A percentile compares a stretch with the other conserved stretches of the same genome.
These are phyloP conservation scores for Pichia insulana DNA, from an alignment of 805 yeast genomes.

Conservation along the genomic window DNA sequence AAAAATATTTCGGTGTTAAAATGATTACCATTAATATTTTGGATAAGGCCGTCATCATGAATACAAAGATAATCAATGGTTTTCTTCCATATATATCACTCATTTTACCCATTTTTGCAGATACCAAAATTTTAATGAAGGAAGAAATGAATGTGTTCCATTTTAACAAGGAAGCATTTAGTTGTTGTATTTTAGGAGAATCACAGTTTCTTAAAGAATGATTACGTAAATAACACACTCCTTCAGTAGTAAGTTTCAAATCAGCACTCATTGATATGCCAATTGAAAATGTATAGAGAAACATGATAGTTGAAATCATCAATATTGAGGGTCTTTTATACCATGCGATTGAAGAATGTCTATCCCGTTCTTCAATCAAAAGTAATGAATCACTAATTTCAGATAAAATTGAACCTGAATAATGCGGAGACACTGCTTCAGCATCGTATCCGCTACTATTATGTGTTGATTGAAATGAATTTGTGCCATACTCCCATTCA, in stretches of 20 bases:
- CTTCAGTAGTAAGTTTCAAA: slow-evolving; percentile 29
- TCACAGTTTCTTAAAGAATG: slow-evolving; percentile 24
- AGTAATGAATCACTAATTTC: slow-evolving; percentile 10
- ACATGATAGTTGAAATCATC: slow-evolving; percentile 37
- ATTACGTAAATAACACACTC: slow-evolving; percentile 29
- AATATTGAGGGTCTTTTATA: slow-evolving; percentile 46
- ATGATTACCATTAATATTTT: slow-evolving; percentile 12
- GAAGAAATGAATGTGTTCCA: slow-evolving; percentile 34
- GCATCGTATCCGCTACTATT: slow-evolving; percentile 1
- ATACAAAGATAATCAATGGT: slow-evolving; percentile 31
- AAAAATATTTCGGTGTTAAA: slow-evolving; percentile 24
- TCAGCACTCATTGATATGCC: slow-evolving; percentile 34
- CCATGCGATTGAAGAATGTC: slow-evolving; percentile 34
- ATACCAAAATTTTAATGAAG: slow-evolving; percentile 38
- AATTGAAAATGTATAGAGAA: slow-evolving; percentile 35
- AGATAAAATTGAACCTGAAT: not conserved
- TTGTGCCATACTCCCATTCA: slow-evolving; percentile 22
- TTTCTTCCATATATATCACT: slow-evolving; percentile 62
- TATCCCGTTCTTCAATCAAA: slow-evolving; percentile 11
- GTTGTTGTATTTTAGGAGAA: slow-evolving; percentile 33
- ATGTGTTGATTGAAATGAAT: slow-evolving; percentile 17
- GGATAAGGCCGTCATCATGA: slow-evolving; percentile 16
- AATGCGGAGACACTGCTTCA: not conserved
- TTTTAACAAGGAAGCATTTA: slow-evolving; percentile 43
- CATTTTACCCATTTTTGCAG: slow-evolving; percentile 54